These are phyloP conservation scores for Aspergillus melleus DNA, from an alignment of 2,329 filamentous ascomycete genomes.

Conservation along the genomic window DNA sequence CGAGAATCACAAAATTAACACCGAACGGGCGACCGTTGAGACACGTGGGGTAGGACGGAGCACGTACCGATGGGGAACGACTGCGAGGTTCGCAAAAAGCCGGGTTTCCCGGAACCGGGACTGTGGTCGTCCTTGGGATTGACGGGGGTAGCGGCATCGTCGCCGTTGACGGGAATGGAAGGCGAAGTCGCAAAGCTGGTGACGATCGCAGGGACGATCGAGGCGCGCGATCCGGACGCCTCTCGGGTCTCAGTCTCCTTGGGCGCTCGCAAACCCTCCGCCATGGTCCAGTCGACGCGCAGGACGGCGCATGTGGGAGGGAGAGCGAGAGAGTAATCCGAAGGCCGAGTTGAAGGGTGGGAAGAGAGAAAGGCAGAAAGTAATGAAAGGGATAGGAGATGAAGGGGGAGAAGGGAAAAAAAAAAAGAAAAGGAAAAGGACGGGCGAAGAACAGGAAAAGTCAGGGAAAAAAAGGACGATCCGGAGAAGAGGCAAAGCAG, in stretches of 20 bases:
- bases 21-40: slow-evolving; percentile 6
- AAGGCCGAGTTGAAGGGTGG: neutral
- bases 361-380: neutral
- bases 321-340: neutral
- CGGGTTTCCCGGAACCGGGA: slow-evolving; percentile 10
- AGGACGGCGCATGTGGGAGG: slow-evolving; percentile 24
- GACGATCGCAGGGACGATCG: slow-evolving; percentile 26
- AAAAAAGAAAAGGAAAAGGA: neutral
- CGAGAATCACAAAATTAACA: neutral
- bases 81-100: slow-evolving; percentile 20
- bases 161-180: slow-evolving; percentile 10
- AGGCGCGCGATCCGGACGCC: slow-evolving; percentile 23
- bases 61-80: slow-evolving; percentile 30
- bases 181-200: slow-evolving; percentile 23
- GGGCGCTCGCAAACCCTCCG: slow-evolving; percentile 31
- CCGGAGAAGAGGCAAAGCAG: neutral
- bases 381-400: neutral
- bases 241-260: slow-evolving; percentile 22
- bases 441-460: neutral
- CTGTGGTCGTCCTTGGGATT: slow-evolving; percentile 13
- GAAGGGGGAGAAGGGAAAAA: slow-evolving; percentile 1
- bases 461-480: slow-evolving; percentile 1
- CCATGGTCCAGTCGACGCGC: slow-evolving; percentile 25
- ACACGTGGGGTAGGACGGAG: slow-evolving; percentile 7
- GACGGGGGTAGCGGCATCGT: slow-evolving; percentile 8